Base-by-base conservation (phyloP, 1,139 yeast genomes). In the Yamadazyma sp. region DNA sequence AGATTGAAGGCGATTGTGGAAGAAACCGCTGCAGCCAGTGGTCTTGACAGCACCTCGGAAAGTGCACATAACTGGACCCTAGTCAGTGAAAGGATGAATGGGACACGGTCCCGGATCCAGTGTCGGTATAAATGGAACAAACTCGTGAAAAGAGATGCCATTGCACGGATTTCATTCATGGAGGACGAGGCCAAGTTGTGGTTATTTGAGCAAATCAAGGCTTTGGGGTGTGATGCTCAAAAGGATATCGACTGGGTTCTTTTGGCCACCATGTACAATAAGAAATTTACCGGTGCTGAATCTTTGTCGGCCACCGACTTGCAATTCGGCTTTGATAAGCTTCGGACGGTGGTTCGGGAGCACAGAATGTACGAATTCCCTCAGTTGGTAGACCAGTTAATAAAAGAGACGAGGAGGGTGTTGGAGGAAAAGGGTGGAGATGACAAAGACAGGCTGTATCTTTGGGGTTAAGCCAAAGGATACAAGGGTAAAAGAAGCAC, bases 71-170 rank as follows among this genome's bases (percentile, higher is more conserved):
- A 91, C 58, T 91, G 98, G 97, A 89, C 97, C 0, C 68, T 81
- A 10, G 94, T 91, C 2, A 83, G 94, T 54, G 97, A 91, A 55
- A 69, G 77, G 36, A 88, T 91, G 95, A 83, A 87, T 31, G 97
- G 97, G 2, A 69, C 79, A 2, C 75, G 98, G 45, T 86, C 95
- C 1, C 75, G 98, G 49, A 89, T 91, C 48, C 98, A 91, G 61
- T 91, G 97, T 59, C 79, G 97, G 40, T 91, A 91, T 64, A 91
- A 91, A 60, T 91, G 97, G 96, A 84, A 85, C 54, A 89, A 88
- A 60, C 57, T 89, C 8, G 62, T 80, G 39, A 83, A 80, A 54
- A 70, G 87, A 47, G 83, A 74, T 55, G 81, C 81, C 6, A 58
- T 68, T 29, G 65, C 62, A 17, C 67, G 82, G 38, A 69, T 80